Evolutionary conservation across 768 basidiomycete species (phyloP), one percentile per base, ranked within the genome.

Genomic region (Fibroporia radiculosa): DNA sequence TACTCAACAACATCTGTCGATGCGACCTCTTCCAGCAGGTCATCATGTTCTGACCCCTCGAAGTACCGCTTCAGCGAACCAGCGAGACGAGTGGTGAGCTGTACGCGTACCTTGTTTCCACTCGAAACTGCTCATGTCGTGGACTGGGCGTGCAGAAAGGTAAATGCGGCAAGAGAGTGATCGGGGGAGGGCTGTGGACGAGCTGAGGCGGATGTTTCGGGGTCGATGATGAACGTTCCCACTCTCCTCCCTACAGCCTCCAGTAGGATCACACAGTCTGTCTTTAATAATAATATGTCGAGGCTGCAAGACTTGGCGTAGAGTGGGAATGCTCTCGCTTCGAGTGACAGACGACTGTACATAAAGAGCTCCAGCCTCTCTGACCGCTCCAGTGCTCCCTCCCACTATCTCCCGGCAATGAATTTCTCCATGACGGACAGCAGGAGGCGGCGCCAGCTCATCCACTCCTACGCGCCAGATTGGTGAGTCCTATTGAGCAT

Each of bases 391-490:
- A 35, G 7, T 35, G 13, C 34, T 35, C 14, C 34, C 34, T 12
- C 34, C 16, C 34, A 35, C 34, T 35, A 8, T 19, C 8, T 35
- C 7, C 34, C 34, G 20, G 20, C 34, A 8, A 35, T 18, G 34
- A 35, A n/a, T 8, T 35, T 19, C 34, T n/a, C 34, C 34, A 35
- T 12, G 14, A 35, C 10, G 6, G 6, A n/a, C 10, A 35, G 20
- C 34, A 19, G 14, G 8, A 35, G 34, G 20, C 7, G 34, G 34
- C 34, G 34, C 34, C 34, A 35, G 35, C 36, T 86, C 8, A 48
- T 85, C 18, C 55, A 68, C 31, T 82, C 82, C 3, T 89, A 90
- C 64, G 73, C 75, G 19, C 82, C 84, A 0, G 87, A 90, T 55
- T 90, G 87, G 86, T 87, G 49, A 44, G 77, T 55, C 7, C 12